Evolutionary conservation across 164 flowering plant genomes (phyloP), one percentile per base, ranked within the genome.

Genomic region (Vitis rupestris): DNA sequence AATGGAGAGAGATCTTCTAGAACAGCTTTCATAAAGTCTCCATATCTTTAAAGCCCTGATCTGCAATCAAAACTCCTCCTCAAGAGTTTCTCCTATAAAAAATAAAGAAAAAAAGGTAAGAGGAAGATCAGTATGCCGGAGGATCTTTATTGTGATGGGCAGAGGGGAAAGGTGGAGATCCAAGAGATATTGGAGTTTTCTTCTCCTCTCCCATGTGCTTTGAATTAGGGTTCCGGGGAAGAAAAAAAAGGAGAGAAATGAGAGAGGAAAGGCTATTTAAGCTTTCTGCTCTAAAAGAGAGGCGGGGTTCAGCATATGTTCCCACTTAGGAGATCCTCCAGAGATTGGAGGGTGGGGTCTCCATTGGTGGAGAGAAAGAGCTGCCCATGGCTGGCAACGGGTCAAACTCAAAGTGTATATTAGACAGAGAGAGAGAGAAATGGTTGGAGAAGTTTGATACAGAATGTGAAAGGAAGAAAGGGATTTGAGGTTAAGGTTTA

Each of bases 311-410:
- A 47, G 73, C 54, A 11, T 30, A 27, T 27, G 52, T 65, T 61
- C 72, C 72, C 66, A 64, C 72, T 67, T 29, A 59, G 67, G 68
- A 71, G 76, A 73, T 69, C 74, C 70, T 63, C 68, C 60, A 56
- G 55, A 58, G 66, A 70, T 55, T 63, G 68, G 15, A 15, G 52
- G n/a, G 69, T 71, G 68, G 67, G 74, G 68, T 59, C 69, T n/a
- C 29, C 68, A 50, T 49, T 57, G 47, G 57, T 59, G 9, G 63
- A 57, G 56, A 61, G 19, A 19, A 37, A n/a, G 30, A 69, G 72
- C 23, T 55, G 80, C 69, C 72, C 77, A 80, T 76, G 81, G 82
- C 82, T 77, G 82, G 82, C 82, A 71, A 77, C 77, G 78, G 79
- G 84, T 82, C 84, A 82, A 76, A 74, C 79, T 82, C 82, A 76